Conservation (phyloP, 1,284 basidiomycete genomes). For the Peniophora sp. region DNA sequence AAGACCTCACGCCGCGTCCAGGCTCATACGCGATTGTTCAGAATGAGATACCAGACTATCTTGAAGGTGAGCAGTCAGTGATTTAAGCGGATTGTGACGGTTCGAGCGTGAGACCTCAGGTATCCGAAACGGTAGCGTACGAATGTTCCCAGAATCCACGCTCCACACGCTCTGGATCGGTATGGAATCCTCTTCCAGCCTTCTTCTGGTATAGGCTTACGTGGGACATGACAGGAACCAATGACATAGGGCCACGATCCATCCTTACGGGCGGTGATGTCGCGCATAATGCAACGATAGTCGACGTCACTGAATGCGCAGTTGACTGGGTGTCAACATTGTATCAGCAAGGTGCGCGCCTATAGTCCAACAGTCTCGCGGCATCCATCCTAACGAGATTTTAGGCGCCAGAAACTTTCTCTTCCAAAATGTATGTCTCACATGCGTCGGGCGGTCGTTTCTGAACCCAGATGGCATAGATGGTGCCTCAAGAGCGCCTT, state of each 20-base stretch:
- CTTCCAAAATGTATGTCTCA: conserved; percentile 34
- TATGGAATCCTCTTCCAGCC: too few species aligned
- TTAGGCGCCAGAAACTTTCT: too few species aligned
- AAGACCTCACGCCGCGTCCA: conserved; percentile 28
- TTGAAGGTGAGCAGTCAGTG: too few species aligned
- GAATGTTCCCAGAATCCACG: conserved; percentile 25
- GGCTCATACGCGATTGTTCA: conserved; percentile 31
- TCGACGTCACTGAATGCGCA: conserved; percentile 33
- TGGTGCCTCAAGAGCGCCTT: conserved; percentile 11
- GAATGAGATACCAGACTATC: conserved; percentile 28
- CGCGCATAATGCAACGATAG: conserved; percentile 22
- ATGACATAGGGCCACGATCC: conserved; percentile 31
- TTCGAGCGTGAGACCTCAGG: too few species aligned
- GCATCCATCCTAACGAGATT: too few species aligned
- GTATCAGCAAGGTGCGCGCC: conserved; percentile 33
- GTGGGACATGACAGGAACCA: too few species aligned
- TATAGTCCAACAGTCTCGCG: too few species aligned
- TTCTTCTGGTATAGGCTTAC: too few species aligned
- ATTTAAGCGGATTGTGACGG: too few species aligned
- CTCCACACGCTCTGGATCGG: conserved; percentile 43
- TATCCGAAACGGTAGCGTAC: conserved; percentile 18
- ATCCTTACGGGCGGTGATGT: conserved; percentile 32
- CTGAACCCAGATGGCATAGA: conserved; percentile 2
- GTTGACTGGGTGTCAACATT: conserved; percentile 31
- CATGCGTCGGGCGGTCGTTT: neutral